Percentiles rank a stretch among this genome's conserved stretches.
These are phyloP conservation scores for Dendrobium huoshanense DNA, from an alignment of 106 monocot species.

Conservation along the genomic window DNA sequence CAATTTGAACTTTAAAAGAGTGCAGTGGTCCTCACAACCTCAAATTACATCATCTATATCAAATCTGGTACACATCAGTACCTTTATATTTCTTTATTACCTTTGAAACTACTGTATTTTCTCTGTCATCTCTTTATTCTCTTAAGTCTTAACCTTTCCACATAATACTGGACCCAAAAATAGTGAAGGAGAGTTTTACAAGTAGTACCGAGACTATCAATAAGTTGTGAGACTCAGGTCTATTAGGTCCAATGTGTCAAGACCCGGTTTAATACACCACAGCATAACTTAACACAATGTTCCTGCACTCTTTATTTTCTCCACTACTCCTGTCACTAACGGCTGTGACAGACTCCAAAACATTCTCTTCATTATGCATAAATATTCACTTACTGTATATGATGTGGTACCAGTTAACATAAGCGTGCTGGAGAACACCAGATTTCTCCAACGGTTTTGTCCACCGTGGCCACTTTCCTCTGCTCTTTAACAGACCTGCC, in stretches of 20 bases:
- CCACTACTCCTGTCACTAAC: no score
- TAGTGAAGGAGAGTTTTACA: background rate
- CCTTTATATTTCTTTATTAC: background rate
- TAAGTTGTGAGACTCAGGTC: background rate
- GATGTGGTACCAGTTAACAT: no score
- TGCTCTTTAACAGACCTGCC: no score
- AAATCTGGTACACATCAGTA: constrained; percentile 12
- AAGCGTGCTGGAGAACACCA: no score
- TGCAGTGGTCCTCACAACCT: constrained; percentile 15
- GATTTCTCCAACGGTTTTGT: no score
- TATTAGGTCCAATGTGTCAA: background rate
- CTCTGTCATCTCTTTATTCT: background rate
- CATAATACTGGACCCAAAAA: background rate
- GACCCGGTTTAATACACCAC: no score
- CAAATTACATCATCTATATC: constrained; percentile 24
- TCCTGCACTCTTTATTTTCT: no score
- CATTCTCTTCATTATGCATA: no score
- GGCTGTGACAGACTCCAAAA: no score
- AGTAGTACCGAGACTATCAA: background rate
- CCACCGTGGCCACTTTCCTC: no score
- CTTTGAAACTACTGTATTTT: background rate
- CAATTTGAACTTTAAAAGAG: constrained; percentile 12
- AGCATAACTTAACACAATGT: no score
- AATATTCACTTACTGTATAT: no score
- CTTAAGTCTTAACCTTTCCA: background rate